phyloP scores from a whole-genome alignment of 2,329 filamentous ascomycete genomes.

The Elsinoe perseae region DNA sequence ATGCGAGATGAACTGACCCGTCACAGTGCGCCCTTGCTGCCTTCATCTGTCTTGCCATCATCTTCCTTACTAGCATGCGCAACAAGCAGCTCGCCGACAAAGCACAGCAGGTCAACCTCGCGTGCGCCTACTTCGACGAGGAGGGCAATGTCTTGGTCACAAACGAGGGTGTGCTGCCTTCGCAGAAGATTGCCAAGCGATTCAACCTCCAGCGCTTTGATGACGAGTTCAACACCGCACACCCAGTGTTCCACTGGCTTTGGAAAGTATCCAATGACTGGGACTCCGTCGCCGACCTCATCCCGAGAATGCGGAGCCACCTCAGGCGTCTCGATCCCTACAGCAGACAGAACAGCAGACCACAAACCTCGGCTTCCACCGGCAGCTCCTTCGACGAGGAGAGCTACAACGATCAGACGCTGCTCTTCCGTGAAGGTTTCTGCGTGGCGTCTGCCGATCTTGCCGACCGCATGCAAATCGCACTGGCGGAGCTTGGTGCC shows the following conservation, averaged over 20 bases:
- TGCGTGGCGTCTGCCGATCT: constrained; percentile 71
- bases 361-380: constrained; percentile 25
- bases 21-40: constrained; percentile 34
- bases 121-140: constrained; percentile 58
- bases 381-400: constrained; percentile 44
- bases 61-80: constrained; percentile 33
- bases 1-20: constrained; percentile 7
- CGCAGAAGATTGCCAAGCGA: constrained; percentile 68
- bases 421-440: constrained; percentile 74
- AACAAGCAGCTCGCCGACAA: constrained; percentile 34
- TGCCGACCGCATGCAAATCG: constrained; percentile 57
- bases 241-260: constrained; percentile 81
- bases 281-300: constrained; percentile 57
- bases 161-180: constrained; percentile 61
- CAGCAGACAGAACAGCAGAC: constrained; percentile 27
- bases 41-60: constrained; percentile 30
- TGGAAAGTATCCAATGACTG: constrained; percentile 75
- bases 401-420: constrained; percentile 61
- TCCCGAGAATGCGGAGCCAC: constrained; percentile 66
- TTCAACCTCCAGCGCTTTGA: constrained; percentile 62
- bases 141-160: constrained; percentile 61
- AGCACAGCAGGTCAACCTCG: constrained; percentile 48
- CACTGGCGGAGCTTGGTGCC: constrained; percentile 49
- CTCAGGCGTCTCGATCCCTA: constrained; percentile 41
- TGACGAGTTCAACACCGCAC: constrained; percentile 67